These are phyloP conservation scores for Acacia melanoxylon DNA, from an alignment of 306 rosid genomes.

Conservation along the genomic window DNA sequence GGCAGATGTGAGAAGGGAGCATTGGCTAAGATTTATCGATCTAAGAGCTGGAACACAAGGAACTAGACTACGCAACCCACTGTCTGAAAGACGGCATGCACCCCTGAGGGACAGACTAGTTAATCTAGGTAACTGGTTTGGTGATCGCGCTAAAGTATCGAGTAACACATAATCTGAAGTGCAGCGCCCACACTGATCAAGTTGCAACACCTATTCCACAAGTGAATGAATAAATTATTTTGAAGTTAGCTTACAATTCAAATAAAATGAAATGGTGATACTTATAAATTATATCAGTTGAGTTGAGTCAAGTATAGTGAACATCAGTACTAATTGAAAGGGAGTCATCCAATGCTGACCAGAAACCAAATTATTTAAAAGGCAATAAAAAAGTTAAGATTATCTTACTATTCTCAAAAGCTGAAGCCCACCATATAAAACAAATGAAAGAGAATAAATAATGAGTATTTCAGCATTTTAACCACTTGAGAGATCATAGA, in stretches of 20 bases:
- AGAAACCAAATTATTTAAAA: not conserved
- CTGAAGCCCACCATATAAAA: not conserved
- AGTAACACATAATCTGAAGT: constrained; percentile 54
- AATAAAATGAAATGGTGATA: not conserved
- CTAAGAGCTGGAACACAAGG: constrained; percentile 67
- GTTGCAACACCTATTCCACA: constrained; percentile 74
- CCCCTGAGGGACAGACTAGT: constrained; percentile 70
- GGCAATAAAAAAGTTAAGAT: not conserved
- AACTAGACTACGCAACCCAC: constrained; percentile 56
- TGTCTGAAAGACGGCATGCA: constrained; percentile 79
- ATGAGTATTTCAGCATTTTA: not conserved
- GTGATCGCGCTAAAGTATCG: constrained; percentile 48
- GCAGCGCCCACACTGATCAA: constrained; percentile 83
- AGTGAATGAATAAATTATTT: constrained; percentile 27
- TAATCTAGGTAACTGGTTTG: constrained; percentile 53
- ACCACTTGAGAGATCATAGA: not conserved
- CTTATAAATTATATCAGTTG: not conserved
- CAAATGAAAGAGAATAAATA: not conserved
- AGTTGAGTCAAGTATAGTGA: not conserved
- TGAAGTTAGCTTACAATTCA: not conserved
- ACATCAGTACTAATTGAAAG: not conserved
- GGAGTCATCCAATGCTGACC: not conserved
- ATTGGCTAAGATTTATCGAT: constrained; percentile 82
- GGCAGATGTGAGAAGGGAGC: constrained; percentile 72
- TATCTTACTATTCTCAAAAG: not conserved